Evolutionary conservation across 352 stramenopile genomes (phyloP), one percentile per base, ranked within the genome.

Genomic region (Pythium brachiatum): DNA sequence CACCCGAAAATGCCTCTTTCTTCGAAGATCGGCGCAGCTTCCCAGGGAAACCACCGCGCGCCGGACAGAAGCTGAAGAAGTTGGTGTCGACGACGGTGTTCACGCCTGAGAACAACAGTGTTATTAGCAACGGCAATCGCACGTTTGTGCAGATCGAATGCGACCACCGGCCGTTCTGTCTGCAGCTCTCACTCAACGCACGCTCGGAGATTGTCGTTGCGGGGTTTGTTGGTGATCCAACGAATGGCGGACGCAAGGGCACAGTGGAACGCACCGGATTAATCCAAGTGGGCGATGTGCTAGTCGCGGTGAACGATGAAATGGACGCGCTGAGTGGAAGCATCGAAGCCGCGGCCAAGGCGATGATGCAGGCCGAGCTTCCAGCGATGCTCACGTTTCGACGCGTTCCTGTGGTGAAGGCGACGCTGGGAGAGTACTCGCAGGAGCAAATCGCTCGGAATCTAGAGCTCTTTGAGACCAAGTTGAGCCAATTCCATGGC

Each of bases 301-400:
- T 92, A 9, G 69, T 88, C n/a, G 75, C 66, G 6, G 76, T 92
- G 4, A 86, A 89, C 58, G 72, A 76, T 29, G 68, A 86, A 16
- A 76, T 62, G 54, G 72, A 72, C 27, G 64, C 48, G 39, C 71
- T 79, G 36, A 74, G 44, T n/a, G 60, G 60, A 29, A 89, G 64
- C n/a, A 62, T 88, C 15, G 69, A 86, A 16, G 70, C 68, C 12
- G 74, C 80, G 3, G 64, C 76, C 8, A 48, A 72, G 39, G 64
- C 69, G 38, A 57, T 92, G 29, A 48, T 58, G 38, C 61, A 61
- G 21, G 70, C 79, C 20, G 50, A 75, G 13, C 57, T 90, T 18
- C 83, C 83, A 0, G 68, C 64, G 15, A 62, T 76, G 43, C 69
- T 92, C 43, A 85, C 72, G 25, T 92, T 92, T 46, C 75, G 78